Percentiles rank a stretch among this genome's conserved stretches.
phyloP scores from a whole-genome alignment of 2,329 filamentous ascomycete genomes.

The Paecilomyces sp. region DNA sequence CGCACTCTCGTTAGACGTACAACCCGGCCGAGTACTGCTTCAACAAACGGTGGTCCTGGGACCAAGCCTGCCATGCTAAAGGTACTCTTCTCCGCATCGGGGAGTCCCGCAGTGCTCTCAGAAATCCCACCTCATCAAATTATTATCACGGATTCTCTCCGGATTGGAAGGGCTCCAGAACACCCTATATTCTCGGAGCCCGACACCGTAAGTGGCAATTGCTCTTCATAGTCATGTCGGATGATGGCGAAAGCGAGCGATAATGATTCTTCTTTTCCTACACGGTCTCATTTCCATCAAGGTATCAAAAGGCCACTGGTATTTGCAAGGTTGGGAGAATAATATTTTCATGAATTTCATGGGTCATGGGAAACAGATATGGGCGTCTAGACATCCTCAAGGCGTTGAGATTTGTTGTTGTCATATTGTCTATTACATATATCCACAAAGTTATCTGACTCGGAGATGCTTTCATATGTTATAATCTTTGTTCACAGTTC shows the following conservation, averaged over 20 bases:
- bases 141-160: constrained; percentile 10
- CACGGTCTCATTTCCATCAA: too few relatives aligned
- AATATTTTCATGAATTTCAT: background rate
- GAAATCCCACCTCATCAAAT: constrained; percentile 26
- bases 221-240: background rate
- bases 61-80: constrained; percentile 21
- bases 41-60: constrained; percentile 5
- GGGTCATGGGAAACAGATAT: background rate
- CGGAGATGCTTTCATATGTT: background rate
- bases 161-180: background rate
- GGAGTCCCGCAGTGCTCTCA: constrained; percentile 21
- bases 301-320: background rate
- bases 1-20: constrained; percentile 27
- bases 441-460: background rate
- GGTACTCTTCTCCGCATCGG: constrained; percentile 27
- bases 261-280: too few relatives aligned
- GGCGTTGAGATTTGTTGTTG: background rate
- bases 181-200: background rate
- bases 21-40: constrained; percentile 12
- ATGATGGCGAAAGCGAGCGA: too few relatives aligned
- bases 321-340: background rate
- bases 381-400: background rate
- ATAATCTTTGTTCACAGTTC: background rate
- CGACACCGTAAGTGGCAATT: background rate
- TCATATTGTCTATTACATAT: background rate